A percentile compares a stretch with the other conserved stretches of the same genome.
Evolutionary conservation across 179 eudicot species (phyloP).

Genomic region (Beta corolliflora): DNA sequence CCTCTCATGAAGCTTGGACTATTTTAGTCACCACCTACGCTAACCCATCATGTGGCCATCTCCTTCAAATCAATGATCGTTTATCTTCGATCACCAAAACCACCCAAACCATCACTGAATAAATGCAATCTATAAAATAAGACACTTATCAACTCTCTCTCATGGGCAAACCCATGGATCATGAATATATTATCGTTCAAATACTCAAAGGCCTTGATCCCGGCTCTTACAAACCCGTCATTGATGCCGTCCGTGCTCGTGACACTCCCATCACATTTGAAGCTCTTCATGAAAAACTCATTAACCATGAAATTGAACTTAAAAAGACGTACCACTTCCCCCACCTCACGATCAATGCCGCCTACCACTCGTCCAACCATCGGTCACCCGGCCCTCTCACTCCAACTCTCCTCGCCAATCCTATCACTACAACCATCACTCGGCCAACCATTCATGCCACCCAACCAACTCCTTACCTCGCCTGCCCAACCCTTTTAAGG

Average conservation of each 20-base stretch:
- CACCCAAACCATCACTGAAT: neutral
- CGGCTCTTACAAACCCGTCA: neutral
- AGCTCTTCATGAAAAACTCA: conserved; percentile 1
- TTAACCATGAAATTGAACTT: too few species aligned
- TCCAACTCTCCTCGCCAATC: neutral
- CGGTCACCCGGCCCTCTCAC: neutral
- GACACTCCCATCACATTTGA: conserved; percentile 11
- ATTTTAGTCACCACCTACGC: neutral
- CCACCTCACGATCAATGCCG: neutral
- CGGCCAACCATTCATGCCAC: too few species aligned
- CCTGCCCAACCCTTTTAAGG: neutral
- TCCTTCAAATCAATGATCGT: conserved; percentile 7
- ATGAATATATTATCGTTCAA: neutral
- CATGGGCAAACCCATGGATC: neutral
- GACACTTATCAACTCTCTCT: neutral
- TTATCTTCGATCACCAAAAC: neutral
- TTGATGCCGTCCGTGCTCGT: neutral
- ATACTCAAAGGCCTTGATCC: neutral
- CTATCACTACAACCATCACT: too few species aligned
- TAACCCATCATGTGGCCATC: conserved; percentile 7
- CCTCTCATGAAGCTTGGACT: conserved; percentile 10
- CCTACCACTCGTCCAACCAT: neutral
- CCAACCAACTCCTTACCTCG: too few species aligned
- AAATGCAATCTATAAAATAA: conserved; percentile 4
- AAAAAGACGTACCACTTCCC: neutral